Conservation (phyloP, 148 eudicot genomes). For the Salicornia ramosissima region DNA sequence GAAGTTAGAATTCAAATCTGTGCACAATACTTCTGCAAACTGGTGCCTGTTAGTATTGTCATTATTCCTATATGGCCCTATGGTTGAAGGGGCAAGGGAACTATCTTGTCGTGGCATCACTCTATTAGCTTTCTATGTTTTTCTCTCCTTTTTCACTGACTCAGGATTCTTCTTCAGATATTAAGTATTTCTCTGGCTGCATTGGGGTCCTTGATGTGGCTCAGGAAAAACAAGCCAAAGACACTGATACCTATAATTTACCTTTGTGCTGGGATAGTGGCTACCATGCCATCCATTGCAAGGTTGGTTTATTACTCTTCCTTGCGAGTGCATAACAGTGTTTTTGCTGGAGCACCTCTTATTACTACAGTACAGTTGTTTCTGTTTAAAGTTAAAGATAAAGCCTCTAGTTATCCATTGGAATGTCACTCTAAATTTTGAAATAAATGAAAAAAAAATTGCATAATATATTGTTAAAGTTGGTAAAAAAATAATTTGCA, state of each 20-base stretch:
- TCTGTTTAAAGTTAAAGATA: background rate
- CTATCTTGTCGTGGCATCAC: background rate
- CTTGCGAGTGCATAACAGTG: background rate
- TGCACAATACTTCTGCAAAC: background rate
- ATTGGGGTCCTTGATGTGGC: constrained; percentile 97
- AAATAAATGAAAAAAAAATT: too few species aligned
- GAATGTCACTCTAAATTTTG: background rate
- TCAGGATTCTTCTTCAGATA: constrained; percentile 43
- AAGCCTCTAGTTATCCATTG: background rate
- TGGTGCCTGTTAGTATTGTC: background rate
- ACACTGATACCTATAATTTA: constrained; percentile 82
- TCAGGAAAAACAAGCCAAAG: constrained; percentile 91
- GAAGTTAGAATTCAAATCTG: background rate
- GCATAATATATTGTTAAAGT: too few species aligned
- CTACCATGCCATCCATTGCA: constrained; percentile 94
- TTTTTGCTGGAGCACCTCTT: background rate
- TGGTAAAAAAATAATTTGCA: too few species aligned
- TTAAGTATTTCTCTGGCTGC: constrained; percentile 87
- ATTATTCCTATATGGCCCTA: background rate
- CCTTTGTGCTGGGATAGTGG: constrained; percentile 80
- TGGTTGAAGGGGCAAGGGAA: background rate
- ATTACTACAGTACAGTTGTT: background rate
- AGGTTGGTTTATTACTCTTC: constrained; percentile 42
- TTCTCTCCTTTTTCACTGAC: constrained; percentile 5
- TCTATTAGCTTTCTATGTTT: background rate